Base-by-base conservation (phyloP, 164 flowering plant species). In the Umbellularia californica region DNA sequence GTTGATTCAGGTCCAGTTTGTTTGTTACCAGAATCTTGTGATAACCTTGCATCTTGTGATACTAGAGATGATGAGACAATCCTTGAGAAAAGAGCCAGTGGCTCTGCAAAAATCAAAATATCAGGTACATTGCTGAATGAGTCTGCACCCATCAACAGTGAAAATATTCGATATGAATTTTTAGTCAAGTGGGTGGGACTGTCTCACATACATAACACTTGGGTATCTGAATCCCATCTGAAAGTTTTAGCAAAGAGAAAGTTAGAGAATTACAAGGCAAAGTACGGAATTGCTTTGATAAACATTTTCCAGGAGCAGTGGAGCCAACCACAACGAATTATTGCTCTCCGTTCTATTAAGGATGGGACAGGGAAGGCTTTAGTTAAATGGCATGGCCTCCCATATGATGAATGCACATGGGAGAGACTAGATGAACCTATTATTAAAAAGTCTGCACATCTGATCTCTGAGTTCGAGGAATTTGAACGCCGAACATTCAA, bases 321-420 rank as follows among this genome's bases (percentile, higher is more conserved):
- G 99, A 89, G 84, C 78, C 87, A 78, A 78, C 99, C 99, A 15
- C 99, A 96, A 83, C 87, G 91, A 69, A 78, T 96, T 65, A 84
- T 96, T 79, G 88, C 92, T 75, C 80, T 87, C 7, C 91, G 91
- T 77, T 20, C 72, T 69, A 80, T 84, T 25, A 75, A 81, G 68
- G 85, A 82, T 81, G 96, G 91, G 70, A 66, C 58, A 11, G 74
- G 70, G 70, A 95, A 92, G 84, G 99, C 85, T 71, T 86, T 86
- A 77, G 85, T 94, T 47, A 96, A 94, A 79, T 96, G 99, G 99
- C 84, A 81, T 64, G 91, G 94, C 27, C 95, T 96, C 22, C 88
- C 95, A 65, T 96, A 96, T 80, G 98, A 94, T 82, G 99, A 94
- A 77, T 94, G 99, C 85, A 94, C 98, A 60, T 96, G 99, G 99